phyloP scores from a whole-genome alignment of 345 rosid genomes.

The Populus pruinosa region DNA sequence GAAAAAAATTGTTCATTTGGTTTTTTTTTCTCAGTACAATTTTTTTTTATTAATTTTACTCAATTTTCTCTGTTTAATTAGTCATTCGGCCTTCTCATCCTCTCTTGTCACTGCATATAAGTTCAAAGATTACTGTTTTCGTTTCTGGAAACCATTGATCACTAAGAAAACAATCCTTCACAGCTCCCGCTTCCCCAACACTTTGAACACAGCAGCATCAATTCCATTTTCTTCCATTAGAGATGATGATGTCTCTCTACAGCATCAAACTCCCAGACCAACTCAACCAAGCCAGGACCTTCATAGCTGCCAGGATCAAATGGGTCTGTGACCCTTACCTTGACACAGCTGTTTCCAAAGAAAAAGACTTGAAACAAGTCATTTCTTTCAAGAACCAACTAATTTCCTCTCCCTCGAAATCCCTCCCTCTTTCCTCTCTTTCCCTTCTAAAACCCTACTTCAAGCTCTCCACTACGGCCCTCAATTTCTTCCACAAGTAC shows the following conservation, averaged over 20 bases:
- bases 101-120: no score
- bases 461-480: slow-evolving; percentile 39
- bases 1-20: no score
- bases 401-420: slow-evolving; percentile 47
- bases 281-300: slow-evolving; percentile 43
- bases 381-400: slow-evolving; percentile 63
- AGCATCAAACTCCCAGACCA: slow-evolving; percentile 23
- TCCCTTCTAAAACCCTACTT: slow-evolving; percentile 55
- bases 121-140: no score
- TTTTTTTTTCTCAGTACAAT: no score
- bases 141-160: no score
- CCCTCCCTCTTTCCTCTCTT: slow-evolving; percentile 61
- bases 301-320: slow-evolving; percentile 61
- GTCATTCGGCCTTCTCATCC: no score
- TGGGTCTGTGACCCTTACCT: slow-evolving; percentile 68
- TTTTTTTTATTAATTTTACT: no score
- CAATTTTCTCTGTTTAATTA: no score
- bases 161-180: not conserved
- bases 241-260: not conserved
- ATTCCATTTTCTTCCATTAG: not conserved
- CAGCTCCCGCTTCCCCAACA: not conserved
- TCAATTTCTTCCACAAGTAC: slow-evolving; percentile 45
- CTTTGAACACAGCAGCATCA: not conserved
- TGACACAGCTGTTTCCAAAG: slow-evolving; percentile 48
- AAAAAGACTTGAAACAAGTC: slow-evolving; percentile 57